Base-by-base conservation (phyloP, 352 stramenopile genomes). In the Phytopythium oedochilum region DNA sequence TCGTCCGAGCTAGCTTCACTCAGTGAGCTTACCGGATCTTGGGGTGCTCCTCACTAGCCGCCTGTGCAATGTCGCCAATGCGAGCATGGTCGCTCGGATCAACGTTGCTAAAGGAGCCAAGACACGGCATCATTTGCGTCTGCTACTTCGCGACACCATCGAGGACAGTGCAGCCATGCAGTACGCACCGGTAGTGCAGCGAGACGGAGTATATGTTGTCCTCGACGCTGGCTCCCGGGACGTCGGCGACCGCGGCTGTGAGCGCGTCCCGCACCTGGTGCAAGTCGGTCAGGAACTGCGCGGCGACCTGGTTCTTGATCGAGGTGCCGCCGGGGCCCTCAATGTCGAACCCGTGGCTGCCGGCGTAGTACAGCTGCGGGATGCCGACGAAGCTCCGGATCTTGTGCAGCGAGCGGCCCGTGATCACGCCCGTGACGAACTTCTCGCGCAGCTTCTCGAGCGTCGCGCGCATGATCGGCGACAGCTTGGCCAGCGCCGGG, bases 341-440 rank as follows among this genome's bases (percentile, higher is more conserved):
- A 56, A 97, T 96, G 60, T 97, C 88, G 55, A 96, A 97, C 14
- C 88, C 88, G 53, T 97, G 88, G 47, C 84, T 96, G 42, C 88
- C 88, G 3, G 88, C 88, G 52, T 96, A 97, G 56, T 96, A 95
- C 36, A 97, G 60, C 51, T 93, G 76, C 20, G 83, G 84, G 51
- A 96, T 92, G 59, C 70, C 68, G 25, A 96, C 87, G 53, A 96
- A 96, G 50, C 88, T 80, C 50, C 90, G 83, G 59, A 96, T 96
- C 68, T 96, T 96, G 53, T 72, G 64, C 49, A 96, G 74, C 56
- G 85, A 92, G 20, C 88, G 81, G 5, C 88, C 88, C 42, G 71
- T 93, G 53, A 96, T 94, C 20, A 96, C 76, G 9, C 87, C 88
- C 5, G 88, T 92, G 35, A 88, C 85, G 58, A 92, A 96, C 17